phyloP scores from a whole-genome alignment of 2,329 filamentous ascomycete species.

The Mycosphaerelloides madeirae region DNA sequence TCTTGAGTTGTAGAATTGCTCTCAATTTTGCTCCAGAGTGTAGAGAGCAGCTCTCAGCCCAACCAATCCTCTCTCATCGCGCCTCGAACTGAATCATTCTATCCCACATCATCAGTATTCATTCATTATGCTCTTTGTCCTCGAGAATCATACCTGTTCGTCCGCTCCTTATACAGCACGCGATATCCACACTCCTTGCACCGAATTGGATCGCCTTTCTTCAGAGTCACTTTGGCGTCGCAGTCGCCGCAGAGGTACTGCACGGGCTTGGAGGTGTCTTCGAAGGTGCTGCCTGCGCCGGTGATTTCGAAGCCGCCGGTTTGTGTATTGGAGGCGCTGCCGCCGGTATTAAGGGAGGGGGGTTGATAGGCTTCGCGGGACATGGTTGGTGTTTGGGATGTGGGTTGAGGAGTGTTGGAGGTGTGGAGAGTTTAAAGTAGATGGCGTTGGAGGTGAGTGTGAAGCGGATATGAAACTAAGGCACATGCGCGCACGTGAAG shows the following conservation, averaged over 20 bases:
- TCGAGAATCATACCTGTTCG: conserved; percentile 72
- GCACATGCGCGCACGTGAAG: neutral
- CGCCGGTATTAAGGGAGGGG: conserved; percentile 47
- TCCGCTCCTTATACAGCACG: conserved; percentile 95
- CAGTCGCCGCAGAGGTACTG: conserved; percentile 72
- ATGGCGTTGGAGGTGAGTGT: neutral
- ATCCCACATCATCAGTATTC: conserved; percentile 11
- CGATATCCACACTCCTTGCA: conserved; percentile 93
- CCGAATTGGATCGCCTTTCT: conserved; percentile 73
- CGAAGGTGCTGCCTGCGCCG: conserved; percentile 60
- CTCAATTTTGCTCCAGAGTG: too few relatives aligned
- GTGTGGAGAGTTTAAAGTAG: neutral
- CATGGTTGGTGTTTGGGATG: conserved; percentile 21
- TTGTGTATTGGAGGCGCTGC: conserved; percentile 11
- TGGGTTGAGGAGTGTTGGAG: conserved; percentile 2
- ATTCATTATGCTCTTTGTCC: neutral
- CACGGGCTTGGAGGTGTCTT: conserved; percentile 43
- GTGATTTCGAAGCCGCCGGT: conserved; percentile 35
- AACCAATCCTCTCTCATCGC: conserved; percentile 55
- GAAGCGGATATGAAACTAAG: conserved; percentile 1
- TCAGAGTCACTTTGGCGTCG: conserved; percentile 69
- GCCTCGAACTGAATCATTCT: conserved; percentile 99
- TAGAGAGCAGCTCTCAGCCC: too few relatives aligned
- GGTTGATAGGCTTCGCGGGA: conserved; percentile 74
- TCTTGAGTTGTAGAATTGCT: too few relatives aligned